Evolutionary conservation across 2,329 filamentous ascomycete species (phyloP), one percentile per base, ranked within the genome.

Genomic region (Periglandula ipomoeae): DNA sequence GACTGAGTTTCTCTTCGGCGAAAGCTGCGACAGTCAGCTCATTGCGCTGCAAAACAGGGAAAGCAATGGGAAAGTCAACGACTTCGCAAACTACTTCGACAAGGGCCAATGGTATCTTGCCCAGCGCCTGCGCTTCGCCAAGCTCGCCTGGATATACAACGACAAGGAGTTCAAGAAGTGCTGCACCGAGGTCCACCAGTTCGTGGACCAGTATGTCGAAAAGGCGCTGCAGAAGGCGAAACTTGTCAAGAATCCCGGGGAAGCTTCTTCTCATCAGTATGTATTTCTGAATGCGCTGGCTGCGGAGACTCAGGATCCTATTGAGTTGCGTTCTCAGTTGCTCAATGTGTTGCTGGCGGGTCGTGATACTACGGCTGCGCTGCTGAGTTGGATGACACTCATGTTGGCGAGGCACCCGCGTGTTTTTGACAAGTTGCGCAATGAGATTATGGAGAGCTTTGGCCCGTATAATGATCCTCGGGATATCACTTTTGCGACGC

Each of bases 131-230:
- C 75, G 78, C 2, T 87, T 88, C 61, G 71, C 70, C 52, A 75
- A 79, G 49, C 77, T 83, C 7, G 82, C 87, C 45, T 72, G 75
- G 26, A 67, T 73, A n/a, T 76, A 88, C 62, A 79, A 89, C 58
- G n/a, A n/a, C n/a, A n/a, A n/a, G n/a, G n/a, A n/a, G n/a, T n/a
- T n/a, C n/a, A 64, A 15, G n/a, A 20, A 43, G 5, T 49, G 46
- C 17, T 43, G 47, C 5, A 23, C 38, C n/a, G 42, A 46, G 9
- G 50, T 43, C 11, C 30, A 44, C 11, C 38, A 73, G 8, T 89
- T 88, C 59, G 75, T 87, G n/a, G 74, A 79, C 54, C 74, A 73
- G n/a, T 86, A 79, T 61, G 84, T 88, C 15, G n/a, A n/a, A n/a
- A 22, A 23, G 7, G 42, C 37, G 3, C 35, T 39, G 15, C 13